A percentile compares a stretch with the other conserved stretches of the same genome.
These are phyloP conservation scores for Aspergillus olivimuriae DNA, from an alignment of 495 filamentous ascomycete genomes.

Conservation along the genomic window DNA sequence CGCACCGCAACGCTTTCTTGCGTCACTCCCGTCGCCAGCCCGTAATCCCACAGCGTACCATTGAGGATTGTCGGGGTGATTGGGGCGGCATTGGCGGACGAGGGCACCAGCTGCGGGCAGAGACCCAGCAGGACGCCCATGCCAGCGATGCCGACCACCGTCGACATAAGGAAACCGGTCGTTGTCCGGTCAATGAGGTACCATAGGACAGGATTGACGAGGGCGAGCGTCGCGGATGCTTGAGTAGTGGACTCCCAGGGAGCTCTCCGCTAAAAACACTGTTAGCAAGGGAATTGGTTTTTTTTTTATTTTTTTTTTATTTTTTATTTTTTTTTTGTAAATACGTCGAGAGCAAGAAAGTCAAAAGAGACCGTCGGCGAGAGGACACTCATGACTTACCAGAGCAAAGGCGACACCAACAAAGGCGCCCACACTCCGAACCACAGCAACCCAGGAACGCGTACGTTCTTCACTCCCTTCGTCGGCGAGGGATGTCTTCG, in stretches of 20 bases:
- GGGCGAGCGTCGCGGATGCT: slow-evolving; percentile 81
- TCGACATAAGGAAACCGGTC: slow-evolving; percentile 71
- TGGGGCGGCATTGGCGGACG: slow-evolving; percentile 41
- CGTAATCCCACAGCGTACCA: slow-evolving; percentile 28
- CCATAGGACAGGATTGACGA: slow-evolving; percentile 93
- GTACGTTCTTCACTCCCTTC: slow-evolving; percentile 26
- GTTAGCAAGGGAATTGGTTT: too few species aligned
- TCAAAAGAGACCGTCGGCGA: too few species aligned
- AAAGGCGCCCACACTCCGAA: slow-evolving; percentile 87
- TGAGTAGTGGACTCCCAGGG: slow-evolving; percentile 94
- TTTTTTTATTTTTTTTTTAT: too few species aligned
- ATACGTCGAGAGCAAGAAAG: too few species aligned
- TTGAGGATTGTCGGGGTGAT: slow-evolving; percentile 21
- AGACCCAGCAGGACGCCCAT: slow-evolving; percentile 65
- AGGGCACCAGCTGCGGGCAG: slow-evolving; percentile 70
- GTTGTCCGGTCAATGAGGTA: slow-evolving; percentile 88
- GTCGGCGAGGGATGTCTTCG: slow-evolving; percentile 18
- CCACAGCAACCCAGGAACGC: slow-evolving; percentile 72
- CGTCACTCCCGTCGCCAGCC: slow-evolving; percentile 51
- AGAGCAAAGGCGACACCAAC: slow-evolving; percentile 96
- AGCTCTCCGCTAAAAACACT: slow-evolving; percentile 69
- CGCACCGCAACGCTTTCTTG: slow-evolving; percentile 72
- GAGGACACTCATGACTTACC: slow-evolving; percentile 45
- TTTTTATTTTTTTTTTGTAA: too few species aligned
- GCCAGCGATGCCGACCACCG: slow-evolving; percentile 64